These are phyloP conservation scores for Epichloe brachyelytri DNA, from an alignment of 2,329 filamentous ascomycete genomes.

Conservation along the genomic window DNA sequence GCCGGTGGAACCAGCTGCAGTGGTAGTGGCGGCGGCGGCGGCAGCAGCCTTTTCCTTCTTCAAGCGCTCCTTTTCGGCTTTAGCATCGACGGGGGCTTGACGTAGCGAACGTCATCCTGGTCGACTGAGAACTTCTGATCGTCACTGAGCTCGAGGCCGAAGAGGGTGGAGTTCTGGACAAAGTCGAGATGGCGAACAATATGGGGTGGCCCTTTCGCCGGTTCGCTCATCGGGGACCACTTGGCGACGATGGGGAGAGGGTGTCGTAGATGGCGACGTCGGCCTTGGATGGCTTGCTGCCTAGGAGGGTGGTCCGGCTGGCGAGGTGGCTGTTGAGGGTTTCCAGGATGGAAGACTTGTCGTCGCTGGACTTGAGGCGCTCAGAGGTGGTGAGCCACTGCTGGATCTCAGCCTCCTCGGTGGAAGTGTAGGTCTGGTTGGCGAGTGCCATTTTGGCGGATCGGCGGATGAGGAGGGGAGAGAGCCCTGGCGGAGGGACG, in stretches of 20 bases:
- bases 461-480: slow-evolving; percentile 19
- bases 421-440: slow-evolving; percentile 56
- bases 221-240: slow-evolving; percentile 84
- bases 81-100: slow-evolving; percentile 79
- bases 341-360: slow-evolving; percentile 57
- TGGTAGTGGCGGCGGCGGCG: slow-evolving; percentile 50
- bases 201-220: slow-evolving; percentile 75
- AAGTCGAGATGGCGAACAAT: slow-evolving; percentile 89
- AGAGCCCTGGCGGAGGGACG: slow-evolving; percentile 20
- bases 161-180: slow-evolving; percentile 77
- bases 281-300: slow-evolving; percentile 76
- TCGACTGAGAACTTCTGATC: slow-evolving; percentile 69
- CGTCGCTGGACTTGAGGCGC: slow-evolving; percentile 44
- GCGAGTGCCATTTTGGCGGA: slow-evolving; percentile 52
- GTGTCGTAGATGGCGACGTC: slow-evolving; percentile 74
- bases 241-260: slow-evolving; percentile 63
- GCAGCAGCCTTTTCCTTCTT: slow-evolving; percentile 89
- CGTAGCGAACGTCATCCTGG: slow-evolving; percentile 66
- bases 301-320: slow-evolving; percentile 77
- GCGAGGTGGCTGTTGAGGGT: slow-evolving; percentile 79
- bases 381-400: slow-evolving; percentile 76
- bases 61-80: slow-evolving; percentile 89
- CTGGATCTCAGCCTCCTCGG: slow-evolving; percentile 76
- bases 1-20: slow-evolving; percentile 30
- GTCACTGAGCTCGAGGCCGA: slow-evolving; percentile 54